Evolutionary conservation across 1,284 basidiomycete genomes (phyloP).

Genomic region (Prillingera fragicola): DNA sequence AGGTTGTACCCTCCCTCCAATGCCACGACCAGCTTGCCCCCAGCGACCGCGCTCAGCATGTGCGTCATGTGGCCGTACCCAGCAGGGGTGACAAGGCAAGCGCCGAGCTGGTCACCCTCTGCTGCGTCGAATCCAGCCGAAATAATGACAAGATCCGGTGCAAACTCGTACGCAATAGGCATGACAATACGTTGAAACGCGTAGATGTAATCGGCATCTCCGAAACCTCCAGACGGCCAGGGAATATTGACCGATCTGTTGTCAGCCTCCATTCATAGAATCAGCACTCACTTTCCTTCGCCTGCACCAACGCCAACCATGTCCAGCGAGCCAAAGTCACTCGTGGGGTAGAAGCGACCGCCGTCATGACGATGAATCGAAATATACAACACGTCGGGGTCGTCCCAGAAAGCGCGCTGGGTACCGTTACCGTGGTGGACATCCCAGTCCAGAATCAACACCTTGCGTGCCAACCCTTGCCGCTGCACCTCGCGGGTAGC

Average conservation of each 20-base stretch:
- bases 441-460: slow-evolving; percentile 97
- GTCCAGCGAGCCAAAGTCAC: slow-evolving; percentile 77
- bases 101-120: slow-evolving; percentile 82
- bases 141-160: slow-evolving; percentile 92
- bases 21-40: slow-evolving; percentile 83
- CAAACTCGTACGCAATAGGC: slow-evolving; percentile 95
- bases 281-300: slow-evolving; percentile 66
- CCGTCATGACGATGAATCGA: slow-evolving; percentile 93
- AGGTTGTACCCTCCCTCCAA: slow-evolving; percentile 98
- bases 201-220: slow-evolving; percentile 91
- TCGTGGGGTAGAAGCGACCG: slow-evolving; percentile 86
- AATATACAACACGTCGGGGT: slow-evolving; percentile 86
- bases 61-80: slow-evolving; percentile 99
- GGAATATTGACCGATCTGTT: slow-evolving; percentile 87
- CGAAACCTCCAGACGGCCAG: slow-evolving; percentile 84
- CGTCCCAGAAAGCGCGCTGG: slow-evolving; percentile 88
- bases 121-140: slow-evolving; percentile 98
- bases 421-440: slow-evolving; percentile 99
- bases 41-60: slow-evolving; percentile 83
- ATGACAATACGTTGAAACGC: slow-evolving; percentile 94
- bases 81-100: slow-evolving; percentile 82
- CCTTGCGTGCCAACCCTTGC: slow-evolving; percentile 63
- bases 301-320: slow-evolving; percentile 80
- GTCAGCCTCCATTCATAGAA: slow-evolving; percentile 2
- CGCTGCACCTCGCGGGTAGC: slow-evolving; percentile 75